These are phyloP conservation scores for Ceratorhiza oryzae-sativae DNA, from an alignment of 1,284 basidiomycete species.

Conservation along the genomic window DNA sequence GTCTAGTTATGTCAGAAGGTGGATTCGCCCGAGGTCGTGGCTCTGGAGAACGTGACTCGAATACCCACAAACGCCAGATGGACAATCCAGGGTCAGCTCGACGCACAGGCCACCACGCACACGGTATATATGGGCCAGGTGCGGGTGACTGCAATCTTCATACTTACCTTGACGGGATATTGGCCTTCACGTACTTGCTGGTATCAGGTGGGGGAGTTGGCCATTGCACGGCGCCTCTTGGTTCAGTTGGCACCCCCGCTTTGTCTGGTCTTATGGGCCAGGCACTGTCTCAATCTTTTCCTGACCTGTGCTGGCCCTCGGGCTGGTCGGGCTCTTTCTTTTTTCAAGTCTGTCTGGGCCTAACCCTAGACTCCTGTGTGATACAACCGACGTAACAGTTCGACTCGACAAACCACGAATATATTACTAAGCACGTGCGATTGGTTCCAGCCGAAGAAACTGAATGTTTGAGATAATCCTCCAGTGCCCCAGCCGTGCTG, in stretches of 20 bases:
- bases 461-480: no score
- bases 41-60: neutral
- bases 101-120: slow-evolving; percentile 15
- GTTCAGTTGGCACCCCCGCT: slow-evolving; percentile 18
- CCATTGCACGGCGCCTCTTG: slow-evolving; percentile 33
- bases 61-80: neutral
- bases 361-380: slow-evolving; percentile 5
- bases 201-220: slow-evolving; percentile 30
- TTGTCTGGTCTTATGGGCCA: slow-evolving; percentile 30
- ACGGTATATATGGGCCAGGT: neutral
- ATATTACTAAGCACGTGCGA: no score
- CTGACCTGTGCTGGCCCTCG: slow-evolving; percentile 29
- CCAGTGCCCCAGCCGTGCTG: no score
- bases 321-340: slow-evolving; percentile 29
- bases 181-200: slow-evolving; percentile 29
- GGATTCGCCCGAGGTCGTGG: no score
- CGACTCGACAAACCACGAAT: no score
- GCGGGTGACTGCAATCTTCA: neutral
- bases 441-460: no score
- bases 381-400: neutral
- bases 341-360: neutral
- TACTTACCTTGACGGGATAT: slow-evolving; percentile 36
- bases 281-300: slow-evolving; percentile 37
- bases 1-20: no score
- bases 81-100: neutral